Evolutionary conservation across 257 asterid genomes (phyloP), one percentile per base, ranked within the genome.

Genomic region (Solanum chaucha): DNA sequence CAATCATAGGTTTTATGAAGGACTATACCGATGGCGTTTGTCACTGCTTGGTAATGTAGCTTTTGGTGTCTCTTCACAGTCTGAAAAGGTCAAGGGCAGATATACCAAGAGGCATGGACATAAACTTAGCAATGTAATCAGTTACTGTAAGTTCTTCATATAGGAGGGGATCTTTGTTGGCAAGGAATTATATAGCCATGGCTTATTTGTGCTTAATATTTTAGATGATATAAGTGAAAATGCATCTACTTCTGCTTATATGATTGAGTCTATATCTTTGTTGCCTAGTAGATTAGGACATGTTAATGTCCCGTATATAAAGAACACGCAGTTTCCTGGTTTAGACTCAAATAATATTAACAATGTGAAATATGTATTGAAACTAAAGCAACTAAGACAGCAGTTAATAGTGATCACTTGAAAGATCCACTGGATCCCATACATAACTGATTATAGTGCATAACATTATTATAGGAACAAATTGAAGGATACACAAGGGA

Each of bases 131-230:
- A 1, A 93, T 58, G 61, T 91, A 93, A 8, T 91, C 94, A 73
- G 78, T 80, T 34, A 89, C 93, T 0, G 93, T 89, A 67, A 95
- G 92, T 51, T 93, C 95, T 85, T 83, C 92, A 86, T 95, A 95
- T 2, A 88, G 3, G 1, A 20, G 55, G 3, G 92, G 73, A 1
- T 65, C 59, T 22, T 88, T 35, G 36, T 35, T 35, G 36, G 36
- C 36, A 35, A 35, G 36, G 36, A 35, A 35, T 35, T 35, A 35
- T 35, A 5, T 35, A 35, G 1, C 36, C 36, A 35, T 35, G 36
- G 36, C 36, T 35, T 35, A 35, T 35, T 35, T 35, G 36, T 35
- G 36, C 41, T 38, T 38, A 38, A 40, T 40, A 34, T 41, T 41
- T 41, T 41, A 41, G 46, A 41, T 10, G 46, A 41, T 41, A 41